phyloP scores from a whole-genome alignment of 2,329 filamentous ascomycete genomes.

The Hansfordia pulvinata region DNA sequence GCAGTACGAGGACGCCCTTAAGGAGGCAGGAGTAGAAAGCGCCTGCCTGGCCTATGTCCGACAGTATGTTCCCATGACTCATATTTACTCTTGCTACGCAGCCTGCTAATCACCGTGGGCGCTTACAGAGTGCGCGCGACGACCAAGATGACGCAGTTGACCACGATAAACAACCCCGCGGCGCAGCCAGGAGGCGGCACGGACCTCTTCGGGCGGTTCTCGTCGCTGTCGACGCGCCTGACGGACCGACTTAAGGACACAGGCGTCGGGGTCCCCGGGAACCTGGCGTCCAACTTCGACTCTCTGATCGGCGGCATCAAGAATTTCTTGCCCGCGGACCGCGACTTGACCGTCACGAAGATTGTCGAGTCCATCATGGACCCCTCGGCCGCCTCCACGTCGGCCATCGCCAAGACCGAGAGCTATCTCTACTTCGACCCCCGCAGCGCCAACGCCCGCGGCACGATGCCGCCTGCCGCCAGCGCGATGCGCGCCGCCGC shows the following conservation, averaged over 20 bases:
- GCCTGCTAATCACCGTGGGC: no score
- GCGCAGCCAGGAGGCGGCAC: slow-evolving; percentile 49
- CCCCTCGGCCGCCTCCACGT: slow-evolving; percentile 74
- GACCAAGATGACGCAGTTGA: slow-evolving; percentile 96
- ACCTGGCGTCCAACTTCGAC: slow-evolving; percentile 71
- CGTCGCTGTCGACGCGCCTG: slow-evolving; percentile 77
- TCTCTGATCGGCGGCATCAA: slow-evolving; percentile 92
- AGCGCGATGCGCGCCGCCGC: slow-evolving; percentile 39
- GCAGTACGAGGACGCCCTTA: slow-evolving; percentile 74
- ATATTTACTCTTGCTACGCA: no score
- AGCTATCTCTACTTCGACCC: slow-evolving; percentile 97
- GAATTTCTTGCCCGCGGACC: slow-evolving; percentile 92
- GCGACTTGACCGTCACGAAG: slow-evolving; percentile 91
- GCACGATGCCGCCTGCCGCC: slow-evolving; percentile 75
- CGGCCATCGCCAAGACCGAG: slow-evolving; percentile 90
- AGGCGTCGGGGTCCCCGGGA: slow-evolving; percentile 54
- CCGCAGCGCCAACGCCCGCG: slow-evolving; percentile 79
- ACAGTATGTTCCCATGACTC: slow-evolving; percentile 41
- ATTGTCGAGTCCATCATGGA: slow-evolving; percentile 99
- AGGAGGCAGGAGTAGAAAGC: slow-evolving; percentile 60
- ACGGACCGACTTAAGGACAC: slow-evolving; percentile 92
- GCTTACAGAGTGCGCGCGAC: slow-evolving; percentile 68
- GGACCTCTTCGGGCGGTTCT: slow-evolving; percentile 88
- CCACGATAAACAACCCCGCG: slow-evolving; percentile 67
- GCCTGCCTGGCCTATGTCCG: slow-evolving; percentile 74